These are phyloP conservation scores for Globisporangium paddicum DNA, from an alignment of 352 stramenopile genomes.

Conservation along the genomic window DNA sequence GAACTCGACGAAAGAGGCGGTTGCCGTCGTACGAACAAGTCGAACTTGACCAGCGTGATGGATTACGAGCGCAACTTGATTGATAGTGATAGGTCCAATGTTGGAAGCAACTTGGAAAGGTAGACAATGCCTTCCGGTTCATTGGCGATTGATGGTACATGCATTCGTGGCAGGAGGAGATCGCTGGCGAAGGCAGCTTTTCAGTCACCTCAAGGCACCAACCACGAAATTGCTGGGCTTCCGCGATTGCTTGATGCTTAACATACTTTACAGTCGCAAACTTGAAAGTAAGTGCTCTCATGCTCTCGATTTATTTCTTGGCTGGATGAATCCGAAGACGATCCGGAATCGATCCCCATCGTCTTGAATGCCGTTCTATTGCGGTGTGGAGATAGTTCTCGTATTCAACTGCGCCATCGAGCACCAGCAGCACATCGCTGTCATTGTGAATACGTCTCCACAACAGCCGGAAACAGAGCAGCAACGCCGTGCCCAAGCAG, in stretches of 20 bases:
- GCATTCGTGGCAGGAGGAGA: not conserved
- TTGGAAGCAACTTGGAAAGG: not conserved
- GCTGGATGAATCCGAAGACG: not conserved
- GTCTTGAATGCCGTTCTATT: not conserved
- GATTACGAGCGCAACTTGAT: conserved; percentile 17
- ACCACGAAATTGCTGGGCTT: not conserved
- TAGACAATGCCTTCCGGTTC: not conserved
- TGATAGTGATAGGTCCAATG: conserved; percentile 16
- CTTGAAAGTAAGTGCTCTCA: not conserved
- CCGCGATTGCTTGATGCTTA: not conserved
- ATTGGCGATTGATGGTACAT: not conserved
- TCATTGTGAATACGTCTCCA: conserved; percentile 13
- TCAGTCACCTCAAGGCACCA: not conserved
- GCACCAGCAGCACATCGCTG: conserved; percentile 17
- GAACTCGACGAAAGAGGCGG: conserved; percentile 1
- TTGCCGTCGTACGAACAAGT: not conserved
- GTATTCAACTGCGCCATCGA: conserved; percentile 22
- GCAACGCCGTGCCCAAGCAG: conserved; percentile 8
- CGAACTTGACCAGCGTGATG: not conserved
- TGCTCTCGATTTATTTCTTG: not conserved
- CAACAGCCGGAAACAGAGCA: conserved; percentile 20
- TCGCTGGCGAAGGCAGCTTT: not conserved
- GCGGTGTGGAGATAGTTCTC: conserved; percentile 6
- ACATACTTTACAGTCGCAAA: not conserved
- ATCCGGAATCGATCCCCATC: not conserved